Conservation (phyloP, 2,329 filamentous ascomycete species). For the Colletotrichum sp. region DNA sequence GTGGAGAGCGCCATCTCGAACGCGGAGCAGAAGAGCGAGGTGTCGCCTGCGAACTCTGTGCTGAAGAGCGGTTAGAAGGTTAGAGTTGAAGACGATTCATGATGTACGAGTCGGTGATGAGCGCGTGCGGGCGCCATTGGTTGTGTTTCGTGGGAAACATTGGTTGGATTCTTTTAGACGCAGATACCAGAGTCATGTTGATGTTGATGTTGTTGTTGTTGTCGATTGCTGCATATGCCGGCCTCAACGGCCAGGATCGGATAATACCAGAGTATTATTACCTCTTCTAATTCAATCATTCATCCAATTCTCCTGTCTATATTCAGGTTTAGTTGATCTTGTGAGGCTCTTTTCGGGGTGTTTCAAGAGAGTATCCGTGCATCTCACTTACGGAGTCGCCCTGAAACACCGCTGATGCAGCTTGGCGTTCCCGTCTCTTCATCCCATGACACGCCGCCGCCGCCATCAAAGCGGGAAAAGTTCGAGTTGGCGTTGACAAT, state of each 20-base stretch:
- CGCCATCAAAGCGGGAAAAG: not conserved
- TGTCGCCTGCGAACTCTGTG: conserved; percentile 10
- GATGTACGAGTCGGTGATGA: not conserved
- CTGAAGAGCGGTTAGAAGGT: conserved; percentile 11
- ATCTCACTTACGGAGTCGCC: not conserved
- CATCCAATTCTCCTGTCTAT: not conserved
- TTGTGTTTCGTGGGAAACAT: not conserved
- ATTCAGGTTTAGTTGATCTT: accelerated
- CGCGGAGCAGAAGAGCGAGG: conserved; percentile 25
- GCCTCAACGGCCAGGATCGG: not conserved
- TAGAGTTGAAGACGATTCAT: not conserved
- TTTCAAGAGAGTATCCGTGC: not conserved
- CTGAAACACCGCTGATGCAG: conserved; percentile 16
- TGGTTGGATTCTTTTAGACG: not conserved
- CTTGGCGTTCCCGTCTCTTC: not conserved
- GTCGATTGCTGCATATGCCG: not conserved
- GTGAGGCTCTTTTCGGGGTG: not conserved
- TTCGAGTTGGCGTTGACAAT: not conserved
- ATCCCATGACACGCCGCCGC: not conserved
- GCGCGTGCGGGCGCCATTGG: not conserved
- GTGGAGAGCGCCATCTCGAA: conserved; percentile 48
- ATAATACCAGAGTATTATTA: not conserved
- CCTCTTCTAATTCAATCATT: not conserved
- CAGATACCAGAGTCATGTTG: not conserved
- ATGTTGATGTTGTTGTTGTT: not conserved